Evolutionary conservation across 2,329 filamentous ascomycete genomes (phyloP).

Genomic region (Endoconidiophora laricicola): DNA sequence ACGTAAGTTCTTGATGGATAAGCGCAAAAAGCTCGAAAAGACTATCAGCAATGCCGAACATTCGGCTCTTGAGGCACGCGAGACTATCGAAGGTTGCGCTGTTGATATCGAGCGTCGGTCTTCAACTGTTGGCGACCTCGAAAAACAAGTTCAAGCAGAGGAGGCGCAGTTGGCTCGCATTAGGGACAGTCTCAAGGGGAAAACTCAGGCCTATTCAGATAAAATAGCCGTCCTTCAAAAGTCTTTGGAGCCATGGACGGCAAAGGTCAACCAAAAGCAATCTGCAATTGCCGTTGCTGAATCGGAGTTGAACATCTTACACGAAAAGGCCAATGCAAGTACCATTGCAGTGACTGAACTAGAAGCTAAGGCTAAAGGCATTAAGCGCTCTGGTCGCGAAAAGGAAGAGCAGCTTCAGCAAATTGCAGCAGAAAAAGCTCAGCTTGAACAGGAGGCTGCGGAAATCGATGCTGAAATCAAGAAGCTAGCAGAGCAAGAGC

Average conservation of each 20-base stretch:
- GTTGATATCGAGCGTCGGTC: conserved; percentile 63
- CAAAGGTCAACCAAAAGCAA: conserved; percentile 91
- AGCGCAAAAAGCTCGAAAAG: conserved; percentile 92
- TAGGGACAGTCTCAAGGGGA: conserved; percentile 76
- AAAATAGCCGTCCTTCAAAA: conserved; percentile 87
- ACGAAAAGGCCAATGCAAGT: conserved; percentile 77
- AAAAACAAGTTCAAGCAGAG: conserved; percentile 58
- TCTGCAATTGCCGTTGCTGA: conserved; percentile 87
- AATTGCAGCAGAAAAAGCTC: conserved; percentile 54
- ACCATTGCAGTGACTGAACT: conserved; percentile 71
- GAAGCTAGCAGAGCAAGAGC: conserved; percentile 59
- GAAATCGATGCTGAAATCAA: conserved; percentile 57
- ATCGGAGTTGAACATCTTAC: conserved; percentile 81
- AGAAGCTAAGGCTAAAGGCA: conserved; percentile 57
- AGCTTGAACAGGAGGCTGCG: conserved; percentile 57
- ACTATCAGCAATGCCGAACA: conserved; percentile 61
- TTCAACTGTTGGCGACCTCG: conserved; percentile 58
- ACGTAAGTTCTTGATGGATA: conserved; percentile 77
- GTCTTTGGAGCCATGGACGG: conserved; percentile 86
- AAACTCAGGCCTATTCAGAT: conserved; percentile 87
- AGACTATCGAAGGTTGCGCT: conserved; percentile 59
- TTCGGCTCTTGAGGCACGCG: conserved; percentile 55
- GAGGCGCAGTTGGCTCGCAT: conserved; percentile 72
- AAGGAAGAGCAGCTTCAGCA: conserved; percentile 63
- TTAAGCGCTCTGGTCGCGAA: conserved; percentile 51